Evolutionary conservation across 169 alveolate species (phyloP).

Genomic region (Eimeria maxima): DNA sequence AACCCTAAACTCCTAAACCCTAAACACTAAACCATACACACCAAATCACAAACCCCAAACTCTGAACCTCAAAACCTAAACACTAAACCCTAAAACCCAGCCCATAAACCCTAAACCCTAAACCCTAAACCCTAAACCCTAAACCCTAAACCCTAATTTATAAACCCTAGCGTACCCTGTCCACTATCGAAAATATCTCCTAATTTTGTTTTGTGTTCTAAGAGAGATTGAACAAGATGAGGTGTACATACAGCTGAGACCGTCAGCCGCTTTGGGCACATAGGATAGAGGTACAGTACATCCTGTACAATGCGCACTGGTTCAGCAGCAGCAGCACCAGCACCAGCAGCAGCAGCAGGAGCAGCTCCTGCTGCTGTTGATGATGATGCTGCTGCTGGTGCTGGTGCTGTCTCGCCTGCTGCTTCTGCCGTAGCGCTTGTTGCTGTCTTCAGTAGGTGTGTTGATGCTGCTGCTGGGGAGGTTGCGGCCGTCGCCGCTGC

Average conservation of each 20-base stretch:
- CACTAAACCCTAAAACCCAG: not conserved
- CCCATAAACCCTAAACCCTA: not conserved
- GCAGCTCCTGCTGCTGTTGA: not conserved
- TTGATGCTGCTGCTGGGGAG: not conserved
- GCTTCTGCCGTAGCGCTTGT: not conserved
- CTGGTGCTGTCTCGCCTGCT: not conserved
- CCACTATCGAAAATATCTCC: not conserved
- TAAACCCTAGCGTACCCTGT: not conserved
- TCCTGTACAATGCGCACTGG: not conserved
- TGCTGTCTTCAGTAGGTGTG: not conserved
- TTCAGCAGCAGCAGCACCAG: not conserved
- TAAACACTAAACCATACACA: not conserved
- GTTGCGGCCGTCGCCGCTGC: not conserved
- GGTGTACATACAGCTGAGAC: conserved; percentile 31
- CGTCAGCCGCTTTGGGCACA: not conserved
- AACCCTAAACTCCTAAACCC: conserved; percentile 9
- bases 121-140: not conserved
- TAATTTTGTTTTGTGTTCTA: not conserved
- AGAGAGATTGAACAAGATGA: not conserved
- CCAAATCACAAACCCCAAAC: not conserved
- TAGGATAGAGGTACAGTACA: not conserved
- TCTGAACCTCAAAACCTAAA: not conserved
- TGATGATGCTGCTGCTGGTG: not conserved
- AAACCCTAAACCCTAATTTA: not conserved
- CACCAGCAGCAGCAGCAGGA: not conserved